Evolutionary conservation across 176 grass and related monocot species (phyloP).

Genomic region (Bothriochloa decipiens): DNA sequence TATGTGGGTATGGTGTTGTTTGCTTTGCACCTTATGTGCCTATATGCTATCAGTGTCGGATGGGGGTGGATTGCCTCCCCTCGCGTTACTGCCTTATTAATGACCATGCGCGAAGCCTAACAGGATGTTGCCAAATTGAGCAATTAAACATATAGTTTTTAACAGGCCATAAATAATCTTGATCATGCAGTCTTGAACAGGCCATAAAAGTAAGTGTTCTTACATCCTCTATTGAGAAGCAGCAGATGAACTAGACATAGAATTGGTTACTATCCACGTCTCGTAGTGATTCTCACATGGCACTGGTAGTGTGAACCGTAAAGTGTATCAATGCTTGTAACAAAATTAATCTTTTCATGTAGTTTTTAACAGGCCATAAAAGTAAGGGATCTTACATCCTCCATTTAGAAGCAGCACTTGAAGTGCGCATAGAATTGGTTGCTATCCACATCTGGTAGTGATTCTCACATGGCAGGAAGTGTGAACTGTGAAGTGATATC

Average conservation of each 20-base stretch:
- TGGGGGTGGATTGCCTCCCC: too few relatives aligned
- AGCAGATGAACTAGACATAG: neutral
- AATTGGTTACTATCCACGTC: neutral
- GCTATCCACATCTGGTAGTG: neutral
- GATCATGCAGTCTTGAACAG: neutral
- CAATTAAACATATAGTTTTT: neutral
- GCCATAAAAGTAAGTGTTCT: neutral
- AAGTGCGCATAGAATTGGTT: neutral
- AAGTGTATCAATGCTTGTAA: neutral
- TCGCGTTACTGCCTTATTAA: too few relatives aligned
- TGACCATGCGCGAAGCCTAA: neutral
- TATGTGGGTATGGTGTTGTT: too few relatives aligned
- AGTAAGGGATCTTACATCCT: neutral
- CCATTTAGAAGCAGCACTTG: neutral
- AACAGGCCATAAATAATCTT: neutral
- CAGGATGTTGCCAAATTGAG: slow-evolving; percentile 1
- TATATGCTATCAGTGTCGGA: too few relatives aligned
- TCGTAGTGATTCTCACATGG: slow-evolving; percentile 8
- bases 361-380: too few relatives aligned
- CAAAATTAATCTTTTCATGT: neutral
- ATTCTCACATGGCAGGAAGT: neutral
- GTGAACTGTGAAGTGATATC: neutral
- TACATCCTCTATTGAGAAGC: neutral
- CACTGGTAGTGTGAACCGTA: neutral
- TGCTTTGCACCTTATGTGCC: too few relatives aligned